Base-by-base conservation (phyloP, 116 monocot species). In the Phalaenopsis hybrid region DNA sequence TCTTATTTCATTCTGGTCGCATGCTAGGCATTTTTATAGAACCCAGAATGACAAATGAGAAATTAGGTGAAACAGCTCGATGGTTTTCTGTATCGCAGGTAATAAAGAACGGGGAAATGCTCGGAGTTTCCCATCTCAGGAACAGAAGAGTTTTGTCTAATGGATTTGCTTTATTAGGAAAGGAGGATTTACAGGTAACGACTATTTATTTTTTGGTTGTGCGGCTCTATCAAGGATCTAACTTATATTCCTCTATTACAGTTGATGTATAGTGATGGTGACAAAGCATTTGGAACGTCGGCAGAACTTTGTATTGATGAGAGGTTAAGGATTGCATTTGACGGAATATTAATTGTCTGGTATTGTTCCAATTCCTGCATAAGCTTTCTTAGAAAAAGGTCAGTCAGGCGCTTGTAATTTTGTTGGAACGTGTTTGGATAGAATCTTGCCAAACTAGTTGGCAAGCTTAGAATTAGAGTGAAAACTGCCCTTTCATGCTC, bases 41-140 rank as follows among this genome's bases (percentile, higher is more conserved):
- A 45, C 33, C n/a, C 75, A 46, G 43, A 45, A 20, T 45, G n/a
- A n/a, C n/a, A 46, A 9, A 6, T 75, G 0, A 75, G 46, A 8
- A 75, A 75, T 8, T 21, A 44, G 9, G 20, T 46, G 44, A 44
- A 75, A 1, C 21, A 46, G 45, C 25, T 25, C 44, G 0, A 20
- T 77, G 77, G 10, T 51, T 46, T 72, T 77, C 45, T 77, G 23
- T 51, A 31, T 75, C 37, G 49, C 84, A 98, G 98, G 98, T 98
- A 16, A 98, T 98, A 80, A 95, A 91, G 72, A 98, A 98, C 79
- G 98, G 98, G 79, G 98, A 98, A 82, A 98, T 98, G 98, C 98
- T 98, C 85, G 98, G 98, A 85, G 98, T 98, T 82, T 98, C 98
- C 51, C 98, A 98, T 86, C 89, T 98, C 55, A 88, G 98, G 81